Conservation (phyloP, 2,329 filamentous ascomycete species). For the Grosmannia huntii region DNA sequence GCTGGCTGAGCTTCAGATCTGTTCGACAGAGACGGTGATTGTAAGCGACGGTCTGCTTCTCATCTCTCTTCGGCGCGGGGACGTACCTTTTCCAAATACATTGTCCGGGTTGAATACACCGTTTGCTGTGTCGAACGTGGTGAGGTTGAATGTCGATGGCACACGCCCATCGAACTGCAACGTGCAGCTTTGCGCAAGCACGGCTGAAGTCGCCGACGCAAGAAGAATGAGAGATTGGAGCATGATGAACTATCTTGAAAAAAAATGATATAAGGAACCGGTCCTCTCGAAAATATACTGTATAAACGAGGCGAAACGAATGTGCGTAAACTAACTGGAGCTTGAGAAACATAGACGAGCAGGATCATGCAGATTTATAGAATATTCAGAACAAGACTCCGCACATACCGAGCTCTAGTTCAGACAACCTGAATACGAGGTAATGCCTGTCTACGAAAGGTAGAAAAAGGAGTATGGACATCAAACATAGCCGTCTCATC, state of each 20-base stretch:
- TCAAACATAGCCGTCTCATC: slow-evolving; percentile 10
- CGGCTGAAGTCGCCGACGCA: slow-evolving; percentile 6
- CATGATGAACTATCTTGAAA: neutral
- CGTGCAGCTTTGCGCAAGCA: slow-evolving; percentile 20
- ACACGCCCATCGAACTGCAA: slow-evolving; percentile 35
- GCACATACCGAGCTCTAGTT: too few relatives aligned
- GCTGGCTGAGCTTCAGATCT: slow-evolving; percentile 36
- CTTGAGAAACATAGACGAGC: too few relatives aligned
- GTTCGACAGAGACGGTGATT: neutral
- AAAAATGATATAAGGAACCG: slow-evolving; percentile 2
- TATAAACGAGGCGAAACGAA: neutral
- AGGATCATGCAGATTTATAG: too few relatives aligned
- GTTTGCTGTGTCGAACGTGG: slow-evolving; percentile 26
- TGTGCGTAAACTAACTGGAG: neutral
- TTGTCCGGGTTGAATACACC: slow-evolving; percentile 37
- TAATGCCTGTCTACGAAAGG: neutral
- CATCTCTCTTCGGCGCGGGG: neutral
- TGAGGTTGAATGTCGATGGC: slow-evolving; percentile 22
- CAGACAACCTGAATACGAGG: neutral
- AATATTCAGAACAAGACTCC: too few relatives aligned
- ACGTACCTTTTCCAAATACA: slow-evolving; percentile 34
- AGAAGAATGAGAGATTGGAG: neutral
- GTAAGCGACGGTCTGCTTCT: neutral
- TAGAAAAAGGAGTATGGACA: slow-evolving; percentile 1
- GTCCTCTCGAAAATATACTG: neutral